Conservation (phyloP, 2,329 filamentous ascomycete genomes). For the Macrophomina pseudophaseolina region DNA sequence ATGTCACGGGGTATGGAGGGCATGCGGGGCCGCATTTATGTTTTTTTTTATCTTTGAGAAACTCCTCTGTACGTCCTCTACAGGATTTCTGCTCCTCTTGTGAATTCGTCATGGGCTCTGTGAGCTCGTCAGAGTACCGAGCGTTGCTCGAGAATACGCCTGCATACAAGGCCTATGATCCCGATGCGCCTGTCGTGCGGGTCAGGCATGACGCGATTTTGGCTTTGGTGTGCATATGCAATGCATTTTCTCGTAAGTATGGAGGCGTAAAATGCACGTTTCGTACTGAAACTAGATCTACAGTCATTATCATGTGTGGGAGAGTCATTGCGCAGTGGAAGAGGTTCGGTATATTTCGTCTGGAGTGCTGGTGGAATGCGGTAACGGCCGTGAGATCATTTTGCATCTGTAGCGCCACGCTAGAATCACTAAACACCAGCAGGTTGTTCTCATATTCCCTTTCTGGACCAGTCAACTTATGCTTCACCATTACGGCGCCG, state of each 20-base stretch:
- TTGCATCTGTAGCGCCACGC: background rate
- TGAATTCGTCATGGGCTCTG: background rate
- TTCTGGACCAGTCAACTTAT: conserved; percentile 9
- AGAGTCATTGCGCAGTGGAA: background rate
- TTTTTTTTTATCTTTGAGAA: background rate
- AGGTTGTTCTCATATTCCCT: conserved; percentile 15
- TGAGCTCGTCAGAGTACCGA: background rate
- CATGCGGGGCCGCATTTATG: background rate
- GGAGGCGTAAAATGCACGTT: background rate
- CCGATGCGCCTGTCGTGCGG: background rate
- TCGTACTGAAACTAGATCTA: background rate
- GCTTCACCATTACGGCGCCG: conserved; percentile 7
- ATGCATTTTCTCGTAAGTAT: background rate
- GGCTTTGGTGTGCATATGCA: background rate
- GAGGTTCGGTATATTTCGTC: conserved; percentile 14
- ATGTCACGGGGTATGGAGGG: too few species aligned
- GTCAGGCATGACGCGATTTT: background rate
- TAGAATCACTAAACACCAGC: background rate
- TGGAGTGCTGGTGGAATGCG: background rate
- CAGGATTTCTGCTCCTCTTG: background rate
- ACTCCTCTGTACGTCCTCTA: background rate
- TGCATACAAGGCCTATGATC: background rate
- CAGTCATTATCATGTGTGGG: background rate
- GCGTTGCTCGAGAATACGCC: background rate
- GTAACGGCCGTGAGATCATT: background rate